Evolutionary conservation across 2,329 filamentous ascomycete species (phyloP), one percentile per base, ranked within the genome.

Genomic region (Pseudocercospora vitis): DNA sequence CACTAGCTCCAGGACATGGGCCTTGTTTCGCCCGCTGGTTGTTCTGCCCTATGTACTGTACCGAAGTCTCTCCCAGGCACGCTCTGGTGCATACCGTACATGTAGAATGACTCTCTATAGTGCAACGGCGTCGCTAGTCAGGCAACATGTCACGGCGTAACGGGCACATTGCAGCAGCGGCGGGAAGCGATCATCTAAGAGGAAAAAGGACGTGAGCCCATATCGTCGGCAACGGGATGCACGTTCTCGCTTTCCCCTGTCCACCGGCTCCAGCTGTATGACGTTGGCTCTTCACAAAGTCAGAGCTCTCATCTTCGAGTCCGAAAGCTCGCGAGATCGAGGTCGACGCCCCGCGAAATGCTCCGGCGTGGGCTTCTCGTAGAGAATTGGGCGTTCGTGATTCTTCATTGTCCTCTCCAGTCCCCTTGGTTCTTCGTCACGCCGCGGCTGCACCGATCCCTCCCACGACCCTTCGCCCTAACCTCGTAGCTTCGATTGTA

Each of bases 401-500:
- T 28, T 14, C n/a, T 18, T 18, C 42, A 45, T n/a, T n/a, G n/a
- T n/a, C n/a, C n/a, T n/a, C 42, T 45, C 6, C 26, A 29, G 26
- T 45, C 24, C 24, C 21, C 19, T 31, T 31, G 24, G 42, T 28
- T 7, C 42, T 18, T 7, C 24, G 18, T 23, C 26, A 11, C 42
- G 19, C 19, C 42, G 42, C 26, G n/a, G n/a, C 16, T 14, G n/a
- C n/a, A n/a, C n/a, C n/a, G n/a, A 45, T 29, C 23, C 19, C 26
- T 28, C 42, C 42, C 24, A 45, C 32, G 19, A 11, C 26, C 24
- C 28, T 19, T 45, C 42, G n/a, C 32, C 32, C 6, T 35, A 14
- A 45, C 42, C 42, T 45, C 24, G 42, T 45, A 45, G 42, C 42
- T 45, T 45, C 18, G 42, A 18, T 24, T 45, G 42, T 31, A 45